A percentile compares a stretch with the other conserved stretches of the same genome.
These are phyloP conservation scores for Arthroderma uncinatum DNA, from an alignment of 2,329 filamentous ascomycete genomes.

Conservation along the genomic window DNA sequence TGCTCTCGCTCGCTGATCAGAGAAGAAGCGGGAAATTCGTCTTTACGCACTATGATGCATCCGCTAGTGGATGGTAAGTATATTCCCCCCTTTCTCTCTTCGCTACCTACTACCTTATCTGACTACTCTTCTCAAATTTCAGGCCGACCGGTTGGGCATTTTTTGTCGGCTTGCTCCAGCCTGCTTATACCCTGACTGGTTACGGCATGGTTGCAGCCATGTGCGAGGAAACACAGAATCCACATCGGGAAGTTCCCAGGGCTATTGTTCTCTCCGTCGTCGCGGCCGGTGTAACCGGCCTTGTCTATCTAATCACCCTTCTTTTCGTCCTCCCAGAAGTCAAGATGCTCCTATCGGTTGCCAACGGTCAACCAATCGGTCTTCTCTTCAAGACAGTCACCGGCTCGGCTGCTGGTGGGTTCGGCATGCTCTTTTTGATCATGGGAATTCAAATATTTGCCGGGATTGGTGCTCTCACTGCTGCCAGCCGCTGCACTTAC, in stretches of 20 bases:
- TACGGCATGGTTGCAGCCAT: constrained; percentile 63
- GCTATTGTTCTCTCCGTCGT: constrained; percentile 60
- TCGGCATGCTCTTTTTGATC: constrained; percentile 63
- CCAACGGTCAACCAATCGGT: constrained; percentile 65
- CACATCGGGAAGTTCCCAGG: constrained; percentile 57
- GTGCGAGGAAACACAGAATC: constrained; percentile 62
- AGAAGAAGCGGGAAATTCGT: constrained; percentile 52
- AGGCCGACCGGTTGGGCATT: constrained; percentile 59
- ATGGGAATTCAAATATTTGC: constrained; percentile 68
- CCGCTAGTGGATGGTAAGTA: constrained; percentile 49
- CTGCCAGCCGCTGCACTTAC: constrained; percentile 62
- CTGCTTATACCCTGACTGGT: constrained; percentile 40
- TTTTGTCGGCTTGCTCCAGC: constrained; percentile 59
- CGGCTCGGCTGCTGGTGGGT: constrained; percentile 60
- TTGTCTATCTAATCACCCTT: constrained; percentile 60
- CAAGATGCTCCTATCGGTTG: constrained; percentile 49
- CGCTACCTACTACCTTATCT: not conserved
- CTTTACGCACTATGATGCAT: constrained; percentile 58
- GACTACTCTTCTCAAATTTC: too few species aligned
- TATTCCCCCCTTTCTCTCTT: constrained; percentile 6
- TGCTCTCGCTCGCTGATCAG: constrained; percentile 49
- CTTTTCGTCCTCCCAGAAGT: constrained; percentile 66
- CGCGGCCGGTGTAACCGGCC: constrained; percentile 53
- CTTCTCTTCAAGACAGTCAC: constrained; percentile 65
- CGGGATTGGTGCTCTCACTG: constrained; percentile 62